Evolutionary conservation across 2,329 filamentous ascomycete species (phyloP).

Genomic region (Triangularia setosa): DNA sequence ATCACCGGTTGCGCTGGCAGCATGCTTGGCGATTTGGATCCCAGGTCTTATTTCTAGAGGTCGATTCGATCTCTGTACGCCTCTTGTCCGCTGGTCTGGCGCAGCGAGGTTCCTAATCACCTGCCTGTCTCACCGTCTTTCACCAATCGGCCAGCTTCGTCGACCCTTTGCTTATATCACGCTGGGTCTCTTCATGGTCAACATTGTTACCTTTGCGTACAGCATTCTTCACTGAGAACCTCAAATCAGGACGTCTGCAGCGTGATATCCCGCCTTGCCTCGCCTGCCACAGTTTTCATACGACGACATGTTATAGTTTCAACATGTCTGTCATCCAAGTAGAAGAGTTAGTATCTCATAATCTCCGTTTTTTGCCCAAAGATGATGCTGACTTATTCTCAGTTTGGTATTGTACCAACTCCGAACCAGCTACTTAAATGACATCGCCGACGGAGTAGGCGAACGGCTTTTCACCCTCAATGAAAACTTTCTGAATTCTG

Average conservation of each 20-base stretch:
- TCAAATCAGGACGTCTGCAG: too few species aligned
- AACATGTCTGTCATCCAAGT: conserved; percentile 43
- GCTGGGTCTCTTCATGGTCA: background rate
- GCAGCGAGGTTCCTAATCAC: background rate
- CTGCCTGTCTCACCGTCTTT: background rate
- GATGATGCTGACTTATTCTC: conserved; percentile 15
- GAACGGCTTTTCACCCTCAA: conserved; percentile 81
- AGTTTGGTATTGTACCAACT: conserved; percentile 81
- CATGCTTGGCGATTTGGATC: background rate
- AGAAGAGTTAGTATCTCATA: conserved; percentile 36
- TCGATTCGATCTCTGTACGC: background rate
- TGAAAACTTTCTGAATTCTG: conserved; percentile 72
- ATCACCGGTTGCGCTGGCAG: background rate
- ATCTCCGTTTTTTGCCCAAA: background rate
- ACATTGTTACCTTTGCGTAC: background rate
- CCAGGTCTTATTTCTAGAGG: background rate
- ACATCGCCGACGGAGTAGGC: conserved; percentile 78
- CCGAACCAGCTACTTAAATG: conserved; percentile 72
- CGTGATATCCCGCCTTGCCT: background rate
- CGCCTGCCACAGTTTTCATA: background rate
- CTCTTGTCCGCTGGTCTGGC: background rate
- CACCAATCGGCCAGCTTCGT: background rate
- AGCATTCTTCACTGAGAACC: background rate
- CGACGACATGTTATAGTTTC: background rate
- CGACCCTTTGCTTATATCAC: background rate